Evolutionary conservation across 2,329 filamentous ascomycete species (phyloP).

Genomic region (Simplicillium sp.): DNA sequence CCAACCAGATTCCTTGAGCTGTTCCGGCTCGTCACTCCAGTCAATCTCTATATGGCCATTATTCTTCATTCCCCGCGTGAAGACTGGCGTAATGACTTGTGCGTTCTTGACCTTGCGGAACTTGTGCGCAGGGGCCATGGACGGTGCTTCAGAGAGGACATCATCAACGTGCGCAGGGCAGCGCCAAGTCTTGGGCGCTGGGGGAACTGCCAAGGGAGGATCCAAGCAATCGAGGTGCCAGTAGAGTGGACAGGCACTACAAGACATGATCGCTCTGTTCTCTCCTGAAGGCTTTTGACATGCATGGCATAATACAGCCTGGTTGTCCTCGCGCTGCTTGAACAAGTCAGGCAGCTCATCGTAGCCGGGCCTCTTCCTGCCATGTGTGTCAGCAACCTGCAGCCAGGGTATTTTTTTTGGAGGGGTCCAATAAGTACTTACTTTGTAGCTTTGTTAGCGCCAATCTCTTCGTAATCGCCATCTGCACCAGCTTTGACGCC

Average conservation of each 20-base stretch:
- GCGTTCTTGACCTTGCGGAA: conserved; percentile 51
- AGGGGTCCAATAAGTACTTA: conserved; percentile 25
- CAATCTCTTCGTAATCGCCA: conserved; percentile 70
- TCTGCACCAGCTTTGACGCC: conserved; percentile 67
- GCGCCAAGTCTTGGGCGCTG: conserved; percentile 69
- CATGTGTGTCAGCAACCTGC: conserved; percentile 4
- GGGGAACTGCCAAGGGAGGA: conserved; percentile 71
- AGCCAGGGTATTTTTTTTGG: neutral
- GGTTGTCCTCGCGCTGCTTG: conserved; percentile 65
- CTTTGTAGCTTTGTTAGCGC: conserved; percentile 51
- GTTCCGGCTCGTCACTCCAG: conserved; percentile 45
- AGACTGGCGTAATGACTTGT: conserved; percentile 39
- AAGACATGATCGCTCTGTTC: conserved; percentile 67
- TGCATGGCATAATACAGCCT: conserved; percentile 65
- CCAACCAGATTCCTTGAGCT: conserved; percentile 46
- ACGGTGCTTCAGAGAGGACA: conserved; percentile 51
- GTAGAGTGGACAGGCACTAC: conserved; percentile 69
- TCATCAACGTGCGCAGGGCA: conserved; percentile 84
- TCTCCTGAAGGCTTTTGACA: conserved; percentile 59
- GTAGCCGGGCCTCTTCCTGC: conserved; percentile 41
- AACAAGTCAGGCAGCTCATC: conserved; percentile 59
- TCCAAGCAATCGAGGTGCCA: conserved; percentile 94
- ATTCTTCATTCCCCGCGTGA: conserved; percentile 57
- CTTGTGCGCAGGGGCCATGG: conserved; percentile 50
- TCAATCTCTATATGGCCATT: conserved; percentile 66